Base-by-base conservation (phyloP, 768 basidiomycete genomes). In the Hypholoma fasciculare region DNA sequence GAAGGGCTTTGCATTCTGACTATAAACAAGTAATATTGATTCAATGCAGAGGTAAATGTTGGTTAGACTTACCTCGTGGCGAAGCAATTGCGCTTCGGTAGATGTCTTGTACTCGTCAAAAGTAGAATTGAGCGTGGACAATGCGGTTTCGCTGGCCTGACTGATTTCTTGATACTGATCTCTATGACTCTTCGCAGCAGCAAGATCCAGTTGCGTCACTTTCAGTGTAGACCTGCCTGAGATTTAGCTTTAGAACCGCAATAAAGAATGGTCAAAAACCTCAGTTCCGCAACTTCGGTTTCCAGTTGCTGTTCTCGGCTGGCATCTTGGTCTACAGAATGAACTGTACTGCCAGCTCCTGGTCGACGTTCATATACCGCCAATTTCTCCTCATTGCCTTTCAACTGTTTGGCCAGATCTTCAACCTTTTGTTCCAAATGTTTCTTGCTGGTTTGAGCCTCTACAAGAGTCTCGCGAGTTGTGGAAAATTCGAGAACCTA, bases 141-240 rank as follows among this genome's bases (percentile, higher is more conserved):
- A 76, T 8, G 92, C 90, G 61, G 81, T 82, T 69, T 95, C 94
- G 64, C 83, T 93, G 0, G 91, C 89, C 65, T 88, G 83, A 60
- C 89, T 89, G 63, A 96, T 94, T 62, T 90, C 87, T 67, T 91
- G 84, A 83, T 89, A 95, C 69, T 95, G 94, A 58, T 89, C 83
- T 27, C 89, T 86, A 65, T 94, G 90, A 46, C 74, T 82, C 55
- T 82, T 82, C 1, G 92, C 87, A 17, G 84, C 76, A 9, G 85
- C 78, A 37, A 94, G 81, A 62, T 94, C 93, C 20, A 90, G 81
- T 70, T 94, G 86, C 2, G 88, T 79, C 1, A 91, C 79, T 73
- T 92, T 93, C 52, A 96, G 77, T 26, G 87, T 78, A 39, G 87
- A 84, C 12, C 92, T 94, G 49, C 5, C 4, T n/a, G 2, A 20